A percentile compares a stretch with the other conserved stretches of the same genome.
Conservation (phyloP, 345 rosid genomes). For the Clausena lansium region DNA sequence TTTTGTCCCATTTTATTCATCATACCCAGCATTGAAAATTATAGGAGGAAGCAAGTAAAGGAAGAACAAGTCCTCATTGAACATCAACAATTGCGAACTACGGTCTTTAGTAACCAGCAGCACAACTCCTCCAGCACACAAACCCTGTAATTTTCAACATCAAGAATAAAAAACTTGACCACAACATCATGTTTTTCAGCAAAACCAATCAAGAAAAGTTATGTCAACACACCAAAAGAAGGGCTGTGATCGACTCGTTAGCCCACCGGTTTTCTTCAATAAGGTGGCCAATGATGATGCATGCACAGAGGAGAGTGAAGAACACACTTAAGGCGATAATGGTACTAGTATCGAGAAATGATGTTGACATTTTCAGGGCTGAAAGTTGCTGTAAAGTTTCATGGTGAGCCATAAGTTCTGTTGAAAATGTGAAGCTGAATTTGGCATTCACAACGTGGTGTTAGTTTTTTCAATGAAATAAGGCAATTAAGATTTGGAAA, state of each 20-base stretch:
- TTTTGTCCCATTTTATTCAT: neutral
- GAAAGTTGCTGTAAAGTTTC: constrained; percentile 25
- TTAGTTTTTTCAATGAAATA: neutral
- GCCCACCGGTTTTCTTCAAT: constrained; percentile 76
- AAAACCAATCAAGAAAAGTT: constrained; percentile 10
- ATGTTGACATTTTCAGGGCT: constrained; percentile 23
- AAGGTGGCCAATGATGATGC: constrained; percentile 62
- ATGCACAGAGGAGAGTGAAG: constrained; percentile 61
- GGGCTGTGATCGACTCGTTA: constrained; percentile 67
- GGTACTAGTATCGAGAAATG: constrained; percentile 35
- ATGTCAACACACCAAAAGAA: constrained; percentile 42
- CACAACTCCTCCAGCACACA: constrained; percentile 56
- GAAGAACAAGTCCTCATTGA: constrained; percentile 73
- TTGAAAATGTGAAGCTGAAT: neutral
- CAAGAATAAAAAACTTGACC: neutral
- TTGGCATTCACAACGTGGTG: constrained; percentile 24
- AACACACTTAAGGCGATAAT: constrained; percentile 50
- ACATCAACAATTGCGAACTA: constrained; percentile 35
- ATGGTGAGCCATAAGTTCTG: constrained; percentile 28
- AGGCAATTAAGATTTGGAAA: neutral
- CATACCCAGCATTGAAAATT: constrained; percentile 79
- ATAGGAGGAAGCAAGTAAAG: constrained; percentile 74
- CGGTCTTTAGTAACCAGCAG: constrained; percentile 39
- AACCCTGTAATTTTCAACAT: constrained; percentile 39
- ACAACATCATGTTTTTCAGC: neutral